phyloP scores from a whole-genome alignment of 805 yeast genomes.

The Zygosaccharomyces siamensis region DNA sequence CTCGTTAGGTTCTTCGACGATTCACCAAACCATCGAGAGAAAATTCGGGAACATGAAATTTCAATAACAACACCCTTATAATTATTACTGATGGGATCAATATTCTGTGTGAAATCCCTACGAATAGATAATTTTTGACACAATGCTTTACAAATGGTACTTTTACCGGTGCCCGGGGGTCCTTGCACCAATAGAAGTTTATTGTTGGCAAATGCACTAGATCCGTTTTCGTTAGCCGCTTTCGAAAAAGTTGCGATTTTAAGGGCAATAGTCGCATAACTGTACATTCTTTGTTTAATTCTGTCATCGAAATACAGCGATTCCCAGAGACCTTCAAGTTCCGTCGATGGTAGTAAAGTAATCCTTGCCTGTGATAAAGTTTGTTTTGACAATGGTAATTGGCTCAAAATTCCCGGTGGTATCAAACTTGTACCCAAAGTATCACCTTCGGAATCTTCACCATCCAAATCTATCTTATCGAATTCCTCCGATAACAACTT shows the following conservation, averaged over 20 bases:
- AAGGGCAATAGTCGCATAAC: slow-evolving; percentile 34
- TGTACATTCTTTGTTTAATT: slow-evolving; percentile 32
- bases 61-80: slow-evolving; percentile 37
- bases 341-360: slow-evolving; percentile 30
- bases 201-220: slow-evolving; percentile 19
- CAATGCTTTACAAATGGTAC: slow-evolving; percentile 39
- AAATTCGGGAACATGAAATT: slow-evolving; percentile 39
- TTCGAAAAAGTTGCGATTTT: slow-evolving; percentile 20
- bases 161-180: slow-evolving; percentile 47
- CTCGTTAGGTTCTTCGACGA: slow-evolving; percentile 40
- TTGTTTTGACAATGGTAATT: slow-evolving; percentile 18
- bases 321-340: slow-evolving; percentile 36
- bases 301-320: slow-evolving; percentile 31
- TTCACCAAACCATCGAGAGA: slow-evolving; percentile 46
- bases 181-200: slow-evolving; percentile 37
- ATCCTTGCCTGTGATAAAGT: slow-evolving; percentile 17
- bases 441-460: slow-evolving; percentile 15
- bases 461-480: slow-evolving; percentile 30
- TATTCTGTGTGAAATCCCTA: slow-evolving; percentile 7
- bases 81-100: not conserved
- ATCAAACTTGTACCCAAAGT: slow-evolving; percentile 7
- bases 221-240: not conserved
- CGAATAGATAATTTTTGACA: slow-evolving; percentile 40
- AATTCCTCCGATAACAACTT: slow-evolving; percentile 24
- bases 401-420: slow-evolving; percentile 2